These are phyloP conservation scores for Puccinia horiana DNA, from an alignment of 1,284 basidiomycete genomes.

Conservation along the genomic window DNA sequence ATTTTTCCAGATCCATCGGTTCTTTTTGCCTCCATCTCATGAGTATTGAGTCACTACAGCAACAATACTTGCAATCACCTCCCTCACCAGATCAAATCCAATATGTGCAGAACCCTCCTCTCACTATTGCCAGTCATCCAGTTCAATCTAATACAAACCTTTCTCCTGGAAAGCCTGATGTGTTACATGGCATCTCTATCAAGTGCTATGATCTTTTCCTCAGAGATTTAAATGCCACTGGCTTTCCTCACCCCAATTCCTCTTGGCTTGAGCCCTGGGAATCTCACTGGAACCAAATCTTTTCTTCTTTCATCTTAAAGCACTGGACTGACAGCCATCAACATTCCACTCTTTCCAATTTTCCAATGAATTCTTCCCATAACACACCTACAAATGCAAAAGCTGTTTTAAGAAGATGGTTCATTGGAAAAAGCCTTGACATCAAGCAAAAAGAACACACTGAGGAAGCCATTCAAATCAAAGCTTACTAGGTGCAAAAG, in stretches of 20 bases:
- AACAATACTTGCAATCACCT: not conserved
- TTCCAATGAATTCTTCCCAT: not conserved
- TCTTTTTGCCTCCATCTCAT: not conserved
- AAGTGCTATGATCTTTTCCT: not conserved
- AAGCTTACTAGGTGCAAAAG: not conserved
- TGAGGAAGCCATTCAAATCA: not conserved
- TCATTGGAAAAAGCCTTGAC: not conserved
- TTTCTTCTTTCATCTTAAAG: conserved; percentile 1
- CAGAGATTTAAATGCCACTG: not conserved
- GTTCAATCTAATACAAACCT: not conserved
- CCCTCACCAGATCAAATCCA: not conserved
- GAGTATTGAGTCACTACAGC: not conserved
- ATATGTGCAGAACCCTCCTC: not conserved
- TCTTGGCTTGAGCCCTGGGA: not conserved
- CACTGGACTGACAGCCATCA: not conserved
- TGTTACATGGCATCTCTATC: not conserved
- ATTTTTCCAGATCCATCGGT: not conserved
- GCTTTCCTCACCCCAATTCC: not conserved
- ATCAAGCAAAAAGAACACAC: not conserved
- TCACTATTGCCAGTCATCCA: not conserved
- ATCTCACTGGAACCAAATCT: not conserved
- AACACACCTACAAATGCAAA: not conserved
- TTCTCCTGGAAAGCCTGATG: not conserved
- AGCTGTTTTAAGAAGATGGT: conserved; percentile 5
- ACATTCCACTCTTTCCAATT: not conserved